Evolutionary conservation across 768 basidiomycete species (phyloP), one percentile per base, ranked within the genome.

Genomic region (Boletales sp.): DNA sequence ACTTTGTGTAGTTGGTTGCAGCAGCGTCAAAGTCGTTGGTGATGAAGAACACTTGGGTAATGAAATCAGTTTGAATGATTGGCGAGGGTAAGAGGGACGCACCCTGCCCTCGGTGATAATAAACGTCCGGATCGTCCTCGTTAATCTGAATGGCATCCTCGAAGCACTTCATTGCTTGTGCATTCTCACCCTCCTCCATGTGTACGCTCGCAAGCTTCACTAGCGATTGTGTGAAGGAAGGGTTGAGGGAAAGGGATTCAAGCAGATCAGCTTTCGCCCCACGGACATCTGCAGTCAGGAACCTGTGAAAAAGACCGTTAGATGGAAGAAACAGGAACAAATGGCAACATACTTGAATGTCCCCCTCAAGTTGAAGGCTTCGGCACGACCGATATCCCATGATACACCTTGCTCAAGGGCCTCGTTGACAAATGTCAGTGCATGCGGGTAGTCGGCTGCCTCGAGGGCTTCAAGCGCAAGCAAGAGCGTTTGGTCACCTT

Each of bases 31-130:
- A 97, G 56, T 96, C 86, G 68, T 85, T 87, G 78, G 94, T 90
- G 66, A 98, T 95, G 74, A 98, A 99, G 67, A 90, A 77, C 35
- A 98, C 94, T 91, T 52, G 11, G 19, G 1, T 36, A 21, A 33
- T 30, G 8, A 39, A 30, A 38, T 56, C 28, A 21, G 48, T 14
- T 31, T n/a, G 15, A 7, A 50, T 31, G 15, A 32, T 31, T 4
- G 15, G 11, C 5, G n/a, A 18, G 11, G 17, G 49, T 30, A 31
- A 47, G 45, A 41, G 5, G 12, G 19, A 55, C 57, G 14, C 32
- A 89, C 90, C 90, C 76, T 99, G 96, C 40, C 95, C 96, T 58
- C 94, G 91, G 68, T 99, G 96, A 71, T 99, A 99, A 75, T 91
- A 98, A 49, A 96, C 92, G 69, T 98, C 95, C 0, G 95, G 86